These are phyloP conservation scores for Trichomonas tenax DNA, from an alignment of 208 protist genomes.

Conservation along the genomic window DNA sequence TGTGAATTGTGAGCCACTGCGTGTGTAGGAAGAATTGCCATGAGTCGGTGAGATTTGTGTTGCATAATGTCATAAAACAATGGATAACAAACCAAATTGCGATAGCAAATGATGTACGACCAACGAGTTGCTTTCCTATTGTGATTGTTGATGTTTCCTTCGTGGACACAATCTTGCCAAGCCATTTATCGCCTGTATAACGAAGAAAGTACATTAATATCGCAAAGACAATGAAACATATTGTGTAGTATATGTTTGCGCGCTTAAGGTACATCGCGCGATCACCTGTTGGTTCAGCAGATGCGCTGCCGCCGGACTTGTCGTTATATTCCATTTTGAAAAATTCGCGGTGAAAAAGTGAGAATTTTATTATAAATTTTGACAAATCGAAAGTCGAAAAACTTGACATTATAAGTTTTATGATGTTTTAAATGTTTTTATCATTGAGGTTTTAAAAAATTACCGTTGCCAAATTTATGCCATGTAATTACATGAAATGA, in stretches of 20 bases:
- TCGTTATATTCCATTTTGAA: no score
- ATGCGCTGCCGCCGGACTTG: no score
- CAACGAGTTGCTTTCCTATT: neutral
- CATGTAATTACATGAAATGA: no score
- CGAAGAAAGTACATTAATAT: neutral
- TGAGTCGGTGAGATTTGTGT: neutral
- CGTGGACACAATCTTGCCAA: neutral
- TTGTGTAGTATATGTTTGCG: neutral
- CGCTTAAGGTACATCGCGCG: neutral
- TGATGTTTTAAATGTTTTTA: no score
- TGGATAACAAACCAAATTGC: neutral
- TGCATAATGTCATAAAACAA: neutral
- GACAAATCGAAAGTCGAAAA: no score
- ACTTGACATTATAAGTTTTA: no score
- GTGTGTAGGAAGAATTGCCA: neutral
- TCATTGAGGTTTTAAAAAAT: no score
- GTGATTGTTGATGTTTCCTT: no score
- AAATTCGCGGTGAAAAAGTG: no score
- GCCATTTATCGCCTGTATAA: neutral
- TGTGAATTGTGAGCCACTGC: neutral
- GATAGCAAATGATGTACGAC: neutral
- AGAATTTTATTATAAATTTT: no score
- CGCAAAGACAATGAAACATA: neutral
- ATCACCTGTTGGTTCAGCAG: no score
- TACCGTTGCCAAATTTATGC: no score